phyloP scores from a whole-genome alignment of 352 stramenopile genomes.

The Phytophthora nicotianae region DNA sequence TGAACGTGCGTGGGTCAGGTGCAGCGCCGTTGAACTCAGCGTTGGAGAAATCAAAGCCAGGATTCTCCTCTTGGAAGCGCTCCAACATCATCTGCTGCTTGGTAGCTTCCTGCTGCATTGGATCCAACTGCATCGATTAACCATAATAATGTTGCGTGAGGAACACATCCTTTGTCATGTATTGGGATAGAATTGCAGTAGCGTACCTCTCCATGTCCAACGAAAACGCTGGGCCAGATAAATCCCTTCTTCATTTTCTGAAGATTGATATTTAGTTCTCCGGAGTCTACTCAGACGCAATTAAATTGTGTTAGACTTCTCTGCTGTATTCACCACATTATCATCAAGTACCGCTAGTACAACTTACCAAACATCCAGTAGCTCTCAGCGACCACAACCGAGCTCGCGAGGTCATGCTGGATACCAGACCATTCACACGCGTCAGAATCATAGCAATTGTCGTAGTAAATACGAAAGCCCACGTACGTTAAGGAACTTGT shows the following conservation, averaged over 20 bases:
- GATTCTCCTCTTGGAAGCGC: conserved; percentile 98
- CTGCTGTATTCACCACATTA: neutral
- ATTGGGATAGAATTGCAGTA: neutral
- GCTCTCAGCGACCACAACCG: conserved; percentile 94
- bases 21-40: conserved; percentile 97
- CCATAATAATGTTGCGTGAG: neutral
- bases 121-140: conserved; percentile 72
- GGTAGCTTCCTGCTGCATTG: conserved; percentile 91
- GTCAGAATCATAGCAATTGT: neutral
- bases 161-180: neutral
- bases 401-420: conserved; percentile 91
- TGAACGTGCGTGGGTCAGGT: conserved; percentile 96
- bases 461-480: neutral
- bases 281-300: conserved; percentile 54
- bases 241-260: conserved; percentile 97
- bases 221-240: conserved; percentile 93
- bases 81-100: conserved; percentile 98
- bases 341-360: neutral
- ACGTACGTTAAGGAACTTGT: conserved; percentile 93
- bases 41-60: conserved; percentile 98
- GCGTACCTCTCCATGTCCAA: conserved; percentile 79
- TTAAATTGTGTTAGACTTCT: neutral
- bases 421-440: neutral
- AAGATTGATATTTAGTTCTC: conserved; percentile 92
- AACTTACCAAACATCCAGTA: conserved; percentile 94